These are phyloP conservation scores for Diplodia seriata DNA, from an alignment of 2,329 filamentous ascomycete species.

Conservation along the genomic window DNA sequence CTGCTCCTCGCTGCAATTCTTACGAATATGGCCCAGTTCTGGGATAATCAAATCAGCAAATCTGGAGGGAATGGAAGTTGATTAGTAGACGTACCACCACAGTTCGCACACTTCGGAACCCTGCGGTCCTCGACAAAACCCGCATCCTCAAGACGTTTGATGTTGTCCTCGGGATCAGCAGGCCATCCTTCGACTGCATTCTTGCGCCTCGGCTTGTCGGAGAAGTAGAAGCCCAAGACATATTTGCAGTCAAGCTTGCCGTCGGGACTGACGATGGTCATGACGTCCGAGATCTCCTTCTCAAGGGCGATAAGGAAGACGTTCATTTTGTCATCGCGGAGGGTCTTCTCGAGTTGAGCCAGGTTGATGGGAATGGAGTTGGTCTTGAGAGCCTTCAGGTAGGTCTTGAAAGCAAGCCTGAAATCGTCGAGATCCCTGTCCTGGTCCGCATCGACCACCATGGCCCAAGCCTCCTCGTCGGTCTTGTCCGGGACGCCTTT, in stretches of 20 bases:
- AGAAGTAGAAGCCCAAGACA: slow-evolving; percentile 68
- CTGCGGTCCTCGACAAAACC: slow-evolving; percentile 68
- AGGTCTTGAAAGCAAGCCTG: slow-evolving; percentile 58
- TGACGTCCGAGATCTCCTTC: slow-evolving; percentile 51
- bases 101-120: slow-evolving; percentile 68
- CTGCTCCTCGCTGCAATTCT: slow-evolving; percentile 66
- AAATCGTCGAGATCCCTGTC: slow-evolving; percentile 60
- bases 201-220: slow-evolving; percentile 59
- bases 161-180: slow-evolving; percentile 63
- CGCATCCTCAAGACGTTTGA: slow-evolving; percentile 68
- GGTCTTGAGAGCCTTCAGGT: slow-evolving; percentile 50
- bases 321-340: slow-evolving; percentile 56
- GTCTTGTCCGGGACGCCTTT: slow-evolving; percentile 54
- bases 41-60: slow-evolving; percentile 9
- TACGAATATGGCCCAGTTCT: slow-evolving; percentile 68
- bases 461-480: slow-evolving; percentile 58
- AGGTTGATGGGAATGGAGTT: slow-evolving; percentile 48
- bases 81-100: slow-evolving; percentile 49
- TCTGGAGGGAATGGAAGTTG: background rate
- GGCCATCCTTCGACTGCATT: slow-evolving; percentile 68
- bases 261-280: slow-evolving; percentile 60
- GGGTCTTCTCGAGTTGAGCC: slow-evolving; percentile 57
- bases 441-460: slow-evolving; percentile 57
- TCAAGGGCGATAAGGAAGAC: slow-evolving; percentile 62
- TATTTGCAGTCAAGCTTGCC: slow-evolving; percentile 68